Evolutionary conservation across 1,284 basidiomycete genomes (phyloP).

Genomic region (Heterobasidion irregulare): DNA sequence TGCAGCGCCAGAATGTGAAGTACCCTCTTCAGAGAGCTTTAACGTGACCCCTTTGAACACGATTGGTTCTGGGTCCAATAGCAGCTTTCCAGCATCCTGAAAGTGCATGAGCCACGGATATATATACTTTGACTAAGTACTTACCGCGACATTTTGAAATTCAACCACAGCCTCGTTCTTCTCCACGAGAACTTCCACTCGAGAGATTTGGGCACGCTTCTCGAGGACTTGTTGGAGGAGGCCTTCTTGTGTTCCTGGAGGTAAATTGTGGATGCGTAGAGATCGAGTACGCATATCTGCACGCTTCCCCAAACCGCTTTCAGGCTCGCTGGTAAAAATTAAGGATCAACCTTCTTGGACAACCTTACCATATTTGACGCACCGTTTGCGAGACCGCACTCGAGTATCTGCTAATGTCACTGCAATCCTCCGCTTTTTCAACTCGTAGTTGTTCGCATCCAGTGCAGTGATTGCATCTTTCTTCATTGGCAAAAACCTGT

Average conservation of each 20-base stretch:
- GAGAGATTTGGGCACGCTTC: slow-evolving; percentile 64
- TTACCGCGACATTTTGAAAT: slow-evolving; percentile 64
- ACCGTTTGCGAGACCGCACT: slow-evolving; percentile 50
- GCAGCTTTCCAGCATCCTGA: slow-evolving; percentile 73
- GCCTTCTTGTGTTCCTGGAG: slow-evolving; percentile 71
- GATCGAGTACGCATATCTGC: slow-evolving; percentile 64
- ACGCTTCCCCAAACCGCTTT: slow-evolving; percentile 47
- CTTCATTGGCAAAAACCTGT: slow-evolving; percentile 27
- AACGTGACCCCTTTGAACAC: slow-evolving; percentile 53
- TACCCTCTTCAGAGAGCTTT: slow-evolving; percentile 40
- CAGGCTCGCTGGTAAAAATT: slow-evolving; percentile 28
- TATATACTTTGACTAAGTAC: slow-evolving; percentile 18
- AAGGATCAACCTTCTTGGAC: neutral
- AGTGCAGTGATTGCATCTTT: slow-evolving; percentile 66
- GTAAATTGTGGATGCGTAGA: slow-evolving; percentile 71
- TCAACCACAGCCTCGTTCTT: slow-evolving; percentile 70
- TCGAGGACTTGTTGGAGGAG: slow-evolving; percentile 83
- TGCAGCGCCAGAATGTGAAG: slow-evolving; percentile 26
- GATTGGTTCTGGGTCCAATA: slow-evolving; percentile 63
- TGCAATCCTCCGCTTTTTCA: slow-evolving; percentile 78
- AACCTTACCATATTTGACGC: slow-evolving; percentile 7
- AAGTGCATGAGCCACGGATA: slow-evolving; percentile 4
- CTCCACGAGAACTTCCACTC: slow-evolving; percentile 69
- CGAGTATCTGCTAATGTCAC: slow-evolving; percentile 77
- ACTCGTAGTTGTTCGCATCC: slow-evolving; percentile 74